Conservation (phyloP, 1,139 yeast genomes). For the Wickerhamomyces sp. region DNA sequence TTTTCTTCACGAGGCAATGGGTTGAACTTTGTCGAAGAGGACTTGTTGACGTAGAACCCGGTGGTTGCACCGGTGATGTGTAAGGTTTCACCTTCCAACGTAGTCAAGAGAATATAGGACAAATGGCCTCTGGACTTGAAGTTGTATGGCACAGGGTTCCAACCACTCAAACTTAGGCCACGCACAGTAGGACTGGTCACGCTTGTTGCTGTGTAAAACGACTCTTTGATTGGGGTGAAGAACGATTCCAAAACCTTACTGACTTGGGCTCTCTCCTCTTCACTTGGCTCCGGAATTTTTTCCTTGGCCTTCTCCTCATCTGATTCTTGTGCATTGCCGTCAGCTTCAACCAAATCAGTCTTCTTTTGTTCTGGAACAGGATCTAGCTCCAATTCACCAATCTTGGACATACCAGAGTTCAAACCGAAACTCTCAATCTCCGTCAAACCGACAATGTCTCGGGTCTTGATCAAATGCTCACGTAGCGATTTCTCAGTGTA, state of each 20-base stretch:
- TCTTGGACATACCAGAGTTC: slow-evolving; percentile 37
- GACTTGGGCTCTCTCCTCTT: slow-evolving; percentile 14
- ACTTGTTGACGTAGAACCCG: slow-evolving; percentile 76
- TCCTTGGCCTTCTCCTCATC: slow-evolving; percentile 7
- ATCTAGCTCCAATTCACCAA: slow-evolving; percentile 27
- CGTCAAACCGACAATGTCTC: slow-evolving; percentile 41
- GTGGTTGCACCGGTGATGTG: slow-evolving; percentile 73
- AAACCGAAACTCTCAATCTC: slow-evolving; percentile 29
- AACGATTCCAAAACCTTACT: slow-evolving; percentile 18
- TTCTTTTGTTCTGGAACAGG: slow-evolving; percentile 7
- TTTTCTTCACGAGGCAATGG: slow-evolving; percentile 43
- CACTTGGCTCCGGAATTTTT: slow-evolving; percentile 17
- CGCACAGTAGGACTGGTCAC: slow-evolving; percentile 34
- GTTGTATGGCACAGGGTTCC: slow-evolving; percentile 79
- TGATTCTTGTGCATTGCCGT: slow-evolving; percentile 6
- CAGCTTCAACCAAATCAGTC: too few relatives aligned
- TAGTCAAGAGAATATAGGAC: slow-evolving; percentile 65
- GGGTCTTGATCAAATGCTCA: slow-evolving; percentile 40
- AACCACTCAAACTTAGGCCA: slow-evolving; percentile 63
- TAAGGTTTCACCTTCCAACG: slow-evolving; percentile 75
- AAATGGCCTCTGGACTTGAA: slow-evolving; percentile 69
- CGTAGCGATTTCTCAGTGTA: slow-evolving; percentile 43
- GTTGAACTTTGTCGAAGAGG: slow-evolving; percentile 65
- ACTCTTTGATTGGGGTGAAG: slow-evolving; percentile 19
- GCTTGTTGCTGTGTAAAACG: slow-evolving; percentile 23